Evolutionary conservation across 352 stramenopile genomes (phyloP), one percentile per base, ranked within the genome.

Genomic region (Phytophthora capsici): DNA sequence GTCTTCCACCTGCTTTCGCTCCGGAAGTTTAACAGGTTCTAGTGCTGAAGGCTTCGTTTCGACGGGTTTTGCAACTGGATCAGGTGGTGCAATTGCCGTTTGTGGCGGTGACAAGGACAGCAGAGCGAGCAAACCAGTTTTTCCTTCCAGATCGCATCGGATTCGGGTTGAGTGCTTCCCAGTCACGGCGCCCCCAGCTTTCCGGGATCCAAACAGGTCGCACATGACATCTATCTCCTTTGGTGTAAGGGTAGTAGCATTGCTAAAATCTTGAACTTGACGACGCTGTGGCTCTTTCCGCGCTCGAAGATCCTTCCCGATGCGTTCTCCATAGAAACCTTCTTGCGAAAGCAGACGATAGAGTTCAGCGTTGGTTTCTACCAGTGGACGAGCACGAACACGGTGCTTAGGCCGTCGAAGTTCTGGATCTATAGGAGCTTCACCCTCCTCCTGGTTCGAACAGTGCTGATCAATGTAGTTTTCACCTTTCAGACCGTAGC

Each of bases 301-400:
- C 16, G 46, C n/a, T 8, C 26, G 30, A 48, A 45, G 40, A 22
- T 58, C 37, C 7, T 44, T 52, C 6, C 4, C 13, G 22, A 46
- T 34, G 16, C 25, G 34, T 4, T 60, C 37, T 10, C 66, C 69
- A 57, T 93, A 92, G 38, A 93, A 90, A 2, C 82, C 80, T 51
- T 93, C 75, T 57, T 84, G 69, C 0, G 77, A 73, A 5, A 96
- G 65, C 13, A 94, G 48, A 9, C 73, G 75, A 60, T 73, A 68
- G 13, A 97, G 66, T 26, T 97, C 89, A 6, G 82, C 58, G 17
- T 94, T 91, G 3, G 73, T 78, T 38, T 95, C 87, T 0, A 91
- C 77, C 2, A 97, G 53, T 6, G 86, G 84, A 13, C 78, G 71
- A 23, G 90, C 90, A 20, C 87, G 76, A 32, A 96, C 88, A 4